Conservation (phyloP, 768 basidiomycete species). For the Mycena latifolia region DNA sequence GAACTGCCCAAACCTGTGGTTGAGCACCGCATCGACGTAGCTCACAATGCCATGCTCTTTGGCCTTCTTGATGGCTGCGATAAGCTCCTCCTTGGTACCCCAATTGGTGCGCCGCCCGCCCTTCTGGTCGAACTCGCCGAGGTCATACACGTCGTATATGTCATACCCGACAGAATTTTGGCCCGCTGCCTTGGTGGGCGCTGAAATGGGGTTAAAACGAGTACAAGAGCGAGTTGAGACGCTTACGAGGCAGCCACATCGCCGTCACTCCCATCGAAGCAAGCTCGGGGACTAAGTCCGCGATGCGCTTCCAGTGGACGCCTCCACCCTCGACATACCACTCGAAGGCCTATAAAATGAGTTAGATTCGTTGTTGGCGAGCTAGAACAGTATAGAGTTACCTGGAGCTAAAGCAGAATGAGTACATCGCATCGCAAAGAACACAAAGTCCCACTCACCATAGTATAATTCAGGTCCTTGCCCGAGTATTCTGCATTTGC, state of each 20-base stretch:
- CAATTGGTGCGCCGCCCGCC: constrained; percentile 67
- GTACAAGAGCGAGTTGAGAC: too few species aligned
- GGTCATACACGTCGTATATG: constrained; percentile 35
- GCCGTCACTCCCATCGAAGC: constrained; percentile 39
- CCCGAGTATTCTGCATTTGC: constrained; percentile 38
- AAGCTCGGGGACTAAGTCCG: constrained; percentile 30
- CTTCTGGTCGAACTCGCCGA: constrained; percentile 71
- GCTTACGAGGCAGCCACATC: constrained; percentile 42
- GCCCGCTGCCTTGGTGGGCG: constrained; percentile 42
- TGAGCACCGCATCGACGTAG: constrained; percentile 76
- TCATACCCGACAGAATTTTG: constrained; percentile 42
- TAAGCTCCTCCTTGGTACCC: constrained; percentile 77
- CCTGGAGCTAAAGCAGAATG: too few species aligned
- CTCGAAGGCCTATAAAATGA: constrained; percentile 37
- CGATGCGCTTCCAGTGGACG: constrained; percentile 40
- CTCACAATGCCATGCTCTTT: constrained; percentile 65
- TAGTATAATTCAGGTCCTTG: constrained; percentile 38
- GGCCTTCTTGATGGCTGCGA: constrained; percentile 63
- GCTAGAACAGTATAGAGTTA: too few species aligned
- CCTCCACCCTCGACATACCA: constrained; percentile 41
- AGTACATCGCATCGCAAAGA: background rate
- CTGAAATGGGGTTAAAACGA: constrained; percentile 21
- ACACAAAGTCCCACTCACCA: constrained; percentile 13
- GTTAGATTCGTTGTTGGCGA: background rate
- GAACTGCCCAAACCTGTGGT: constrained; percentile 65